phyloP scores from a whole-genome alignment of 345 rosid genomes.

The Sisymbrium irio region DNA sequence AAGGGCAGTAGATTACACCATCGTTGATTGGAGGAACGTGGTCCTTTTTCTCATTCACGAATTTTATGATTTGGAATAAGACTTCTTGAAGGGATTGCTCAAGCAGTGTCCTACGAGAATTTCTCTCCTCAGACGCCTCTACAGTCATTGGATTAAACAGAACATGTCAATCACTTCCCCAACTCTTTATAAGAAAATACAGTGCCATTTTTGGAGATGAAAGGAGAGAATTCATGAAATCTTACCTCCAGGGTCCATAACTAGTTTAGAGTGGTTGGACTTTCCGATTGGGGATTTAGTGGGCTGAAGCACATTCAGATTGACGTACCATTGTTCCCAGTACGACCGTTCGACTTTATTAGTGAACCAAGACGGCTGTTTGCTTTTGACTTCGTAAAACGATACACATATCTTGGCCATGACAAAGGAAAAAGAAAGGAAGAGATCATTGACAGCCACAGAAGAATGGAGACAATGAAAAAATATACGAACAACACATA shows the following conservation, averaged over 20 bases:
- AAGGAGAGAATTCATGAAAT: background rate
- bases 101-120: slow-evolving; percentile 61
- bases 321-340: slow-evolving; percentile 96
- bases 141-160: slow-evolving; percentile 1
- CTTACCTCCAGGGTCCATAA: slow-evolving; percentile 69
- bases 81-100: slow-evolving; percentile 83
- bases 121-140: slow-evolving; percentile 68
- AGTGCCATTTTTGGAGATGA: background rate
- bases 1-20: slow-evolving; percentile 70
- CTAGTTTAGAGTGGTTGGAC: slow-evolving; percentile 60
- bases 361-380: slow-evolving; percentile 84
- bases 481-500: background rate
- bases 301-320: slow-evolving; percentile 76
- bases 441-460: background rate
- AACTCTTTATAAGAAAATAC: background rate
- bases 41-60: slow-evolving; percentile 92
- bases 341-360: slow-evolving; percentile 59
- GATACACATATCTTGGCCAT: slow-evolving; percentile 72
- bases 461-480: background rate
- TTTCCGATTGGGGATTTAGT: slow-evolving; percentile 51
- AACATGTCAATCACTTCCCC: slow-evolving; percentile 9
- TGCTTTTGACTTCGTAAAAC: slow-evolving; percentile 87
- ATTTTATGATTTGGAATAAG: slow-evolving; percentile 84
- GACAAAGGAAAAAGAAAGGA: background rate
- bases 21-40: slow-evolving; percentile 89